phyloP scores from a whole-genome alignment of 164 flowering plant species.

The Vitis amurensis region DNA sequence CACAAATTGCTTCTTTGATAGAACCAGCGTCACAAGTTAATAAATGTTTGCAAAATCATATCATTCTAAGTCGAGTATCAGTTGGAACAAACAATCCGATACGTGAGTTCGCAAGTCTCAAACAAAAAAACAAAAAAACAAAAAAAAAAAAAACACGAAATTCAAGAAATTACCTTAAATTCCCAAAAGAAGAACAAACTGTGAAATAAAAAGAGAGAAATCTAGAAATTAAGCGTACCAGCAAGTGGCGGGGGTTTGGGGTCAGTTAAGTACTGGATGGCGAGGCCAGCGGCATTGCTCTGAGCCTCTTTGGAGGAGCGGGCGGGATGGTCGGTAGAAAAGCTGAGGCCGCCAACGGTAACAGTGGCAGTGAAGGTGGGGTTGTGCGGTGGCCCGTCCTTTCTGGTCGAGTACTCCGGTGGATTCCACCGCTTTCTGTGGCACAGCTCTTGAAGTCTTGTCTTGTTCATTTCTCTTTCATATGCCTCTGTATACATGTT shows the following conservation, averaged over 20 bases:
- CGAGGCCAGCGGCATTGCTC: conserved; percentile 49
- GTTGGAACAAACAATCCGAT: too few relatives aligned
- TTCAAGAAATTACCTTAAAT: too few relatives aligned
- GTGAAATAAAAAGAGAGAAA: too few relatives aligned
- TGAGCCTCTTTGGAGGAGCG: conserved; percentile 48
- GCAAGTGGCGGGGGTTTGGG: neutral
- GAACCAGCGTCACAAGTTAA: too few relatives aligned
- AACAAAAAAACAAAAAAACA: neutral
- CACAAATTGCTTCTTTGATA: too few relatives aligned
- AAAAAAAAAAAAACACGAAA: neutral
- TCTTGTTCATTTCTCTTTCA: conserved; percentile 36
- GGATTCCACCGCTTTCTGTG: conserved; percentile 37
- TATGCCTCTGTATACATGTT: neutral
- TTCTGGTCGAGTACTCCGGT: conserved; percentile 35
- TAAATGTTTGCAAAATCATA: too few relatives aligned
- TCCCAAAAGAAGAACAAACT: too few relatives aligned
- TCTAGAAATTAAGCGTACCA: neutral
- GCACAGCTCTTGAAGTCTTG: conserved; percentile 50
- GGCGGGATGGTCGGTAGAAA: conserved; percentile 10
- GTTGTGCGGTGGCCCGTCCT: conserved; percentile 41
- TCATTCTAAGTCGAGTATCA: too few relatives aligned
- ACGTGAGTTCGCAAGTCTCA: too few relatives aligned
- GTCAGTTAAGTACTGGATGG: conserved; percentile 27
- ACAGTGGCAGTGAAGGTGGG: conserved; percentile 48
- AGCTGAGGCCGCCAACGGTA: conserved; percentile 31